phyloP scores from a whole-genome alignment of 2,329 filamentous ascomycete genomes.

The Hymenotorrendiella dingleyae region DNA sequence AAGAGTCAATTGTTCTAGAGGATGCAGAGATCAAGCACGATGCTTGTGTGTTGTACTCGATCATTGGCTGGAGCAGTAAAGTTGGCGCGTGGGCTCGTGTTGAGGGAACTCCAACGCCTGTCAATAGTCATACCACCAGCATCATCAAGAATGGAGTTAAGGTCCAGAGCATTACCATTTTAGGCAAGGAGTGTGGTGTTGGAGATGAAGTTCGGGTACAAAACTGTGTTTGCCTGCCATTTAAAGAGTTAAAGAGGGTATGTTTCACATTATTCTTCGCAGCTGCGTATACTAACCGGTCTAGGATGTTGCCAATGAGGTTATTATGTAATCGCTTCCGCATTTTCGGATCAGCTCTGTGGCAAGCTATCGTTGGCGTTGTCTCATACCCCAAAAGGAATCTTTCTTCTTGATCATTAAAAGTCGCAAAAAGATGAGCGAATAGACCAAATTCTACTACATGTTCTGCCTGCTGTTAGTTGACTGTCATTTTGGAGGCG shows the following conservation, averaged over 20 bases:
- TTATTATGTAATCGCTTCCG: constrained; percentile 71
- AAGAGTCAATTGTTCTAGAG: constrained; percentile 93
- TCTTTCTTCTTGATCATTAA: too few species aligned
- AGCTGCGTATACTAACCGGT: constrained; percentile 27
- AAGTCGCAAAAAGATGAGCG: too few species aligned
- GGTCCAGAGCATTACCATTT: constrained; percentile 95
- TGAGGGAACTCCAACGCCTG: constrained; percentile 85
- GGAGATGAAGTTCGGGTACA: constrained; percentile 93
- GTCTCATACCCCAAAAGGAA: too few species aligned
- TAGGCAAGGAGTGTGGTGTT: constrained; percentile 93
- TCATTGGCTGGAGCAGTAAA: constrained; percentile 94
- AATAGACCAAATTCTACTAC: too few species aligned
- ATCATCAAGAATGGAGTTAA: constrained; percentile 98
- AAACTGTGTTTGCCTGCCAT: constrained; percentile 95
- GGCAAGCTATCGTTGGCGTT: too few species aligned
- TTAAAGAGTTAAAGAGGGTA: constrained; percentile 96
- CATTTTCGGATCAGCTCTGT: too few species aligned
- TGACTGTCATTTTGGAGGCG: too few species aligned
- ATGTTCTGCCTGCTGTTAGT: too few species aligned
- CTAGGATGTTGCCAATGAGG: constrained; percentile 79
- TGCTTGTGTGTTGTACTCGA: constrained; percentile 89
- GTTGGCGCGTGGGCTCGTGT: constrained; percentile 98
- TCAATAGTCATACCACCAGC: constrained; percentile 83
- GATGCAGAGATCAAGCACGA: constrained; percentile 96
- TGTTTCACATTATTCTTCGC: constrained; percentile 33